A percentile compares a stretch with the other conserved stretches of the same genome.
These are phyloP conservation scores for Cladophialophora carrionii DNA, from an alignment of 2,329 filamentous ascomycete species.

Conservation along the genomic window DNA sequence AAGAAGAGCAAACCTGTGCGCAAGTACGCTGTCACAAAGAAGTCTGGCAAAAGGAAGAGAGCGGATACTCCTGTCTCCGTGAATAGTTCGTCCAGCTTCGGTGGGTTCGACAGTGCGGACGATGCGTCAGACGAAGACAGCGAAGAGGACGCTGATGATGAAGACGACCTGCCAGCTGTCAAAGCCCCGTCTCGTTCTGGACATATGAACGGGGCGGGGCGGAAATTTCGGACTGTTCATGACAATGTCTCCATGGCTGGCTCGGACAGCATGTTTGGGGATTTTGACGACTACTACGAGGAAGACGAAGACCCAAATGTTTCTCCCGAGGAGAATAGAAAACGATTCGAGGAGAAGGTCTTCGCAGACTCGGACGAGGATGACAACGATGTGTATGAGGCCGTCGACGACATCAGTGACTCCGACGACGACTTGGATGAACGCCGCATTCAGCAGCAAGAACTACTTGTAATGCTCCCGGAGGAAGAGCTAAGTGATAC, in stretches of 20 bases:
- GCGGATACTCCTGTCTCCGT: constrained; percentile 21
- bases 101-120: constrained; percentile 30
- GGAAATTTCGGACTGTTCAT: constrained; percentile 36
- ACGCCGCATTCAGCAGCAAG: constrained; percentile 58
- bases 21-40: constrained; percentile 24
- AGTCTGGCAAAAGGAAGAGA: constrained; percentile 27
- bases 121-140: constrained; percentile 40
- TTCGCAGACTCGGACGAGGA: constrained; percentile 41
- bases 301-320: constrained; percentile 31
- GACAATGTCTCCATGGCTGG: constrained; percentile 30
- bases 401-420: constrained; percentile 77
- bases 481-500: constrained; percentile 43
- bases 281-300: constrained; percentile 28
- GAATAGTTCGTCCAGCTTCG: constrained; percentile 26
- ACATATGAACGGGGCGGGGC: constrained; percentile 48
- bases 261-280: constrained; percentile 33
- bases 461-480: constrained; percentile 37
- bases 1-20: constrained; percentile 22
- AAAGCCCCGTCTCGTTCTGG: constrained; percentile 50
- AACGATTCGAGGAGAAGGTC: constrained; percentile 34
- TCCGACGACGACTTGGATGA: constrained; percentile 79
- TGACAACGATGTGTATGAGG: constrained; percentile 61
- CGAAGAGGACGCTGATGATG: constrained; percentile 49
- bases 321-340: constrained; percentile 34
- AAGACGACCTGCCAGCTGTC: constrained; percentile 48